A percentile compares a stretch with the other conserved stretches of the same genome.
Evolutionary conservation across 2,329 filamentous ascomycete species (phyloP).

Genomic region (Verticillium albo-atrum): DNA sequence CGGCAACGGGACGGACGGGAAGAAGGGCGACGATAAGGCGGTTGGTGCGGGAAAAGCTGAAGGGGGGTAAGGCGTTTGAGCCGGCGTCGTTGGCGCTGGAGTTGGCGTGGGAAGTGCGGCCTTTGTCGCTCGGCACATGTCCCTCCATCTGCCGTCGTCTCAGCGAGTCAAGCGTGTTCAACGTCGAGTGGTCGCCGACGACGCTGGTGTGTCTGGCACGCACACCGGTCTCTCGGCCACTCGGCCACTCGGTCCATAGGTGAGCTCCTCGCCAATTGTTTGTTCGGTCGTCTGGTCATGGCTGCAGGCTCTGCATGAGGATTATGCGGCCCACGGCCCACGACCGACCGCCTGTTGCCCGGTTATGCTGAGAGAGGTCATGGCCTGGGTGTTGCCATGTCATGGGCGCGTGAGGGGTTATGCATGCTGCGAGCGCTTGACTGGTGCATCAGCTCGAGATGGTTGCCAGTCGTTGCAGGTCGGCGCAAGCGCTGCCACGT

Average conservation of each 20-base stretch:
- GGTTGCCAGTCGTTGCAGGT: no score
- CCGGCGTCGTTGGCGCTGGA: background rate
- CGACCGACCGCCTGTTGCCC: background rate
- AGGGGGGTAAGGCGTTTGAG: background rate
- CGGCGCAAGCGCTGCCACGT: background rate
- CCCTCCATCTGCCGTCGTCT: background rate
- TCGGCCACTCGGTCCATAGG: no score
- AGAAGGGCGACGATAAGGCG: background rate
- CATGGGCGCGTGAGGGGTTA: background rate
- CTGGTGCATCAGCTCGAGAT: background rate
- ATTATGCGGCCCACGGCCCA: conserved; percentile 6
- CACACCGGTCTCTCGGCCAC: background rate
- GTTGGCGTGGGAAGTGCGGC: background rate
- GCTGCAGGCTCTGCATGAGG: conserved; percentile 11
- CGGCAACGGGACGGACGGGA: background rate
- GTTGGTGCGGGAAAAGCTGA: background rate
- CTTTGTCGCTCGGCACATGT: background rate
- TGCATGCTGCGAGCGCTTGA: background rate
- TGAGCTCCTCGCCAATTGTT: conserved; percentile 9
- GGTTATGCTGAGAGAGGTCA: background rate
- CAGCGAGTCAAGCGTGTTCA: background rate
- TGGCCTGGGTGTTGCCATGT: background rate
- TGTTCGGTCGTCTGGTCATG: background rate
- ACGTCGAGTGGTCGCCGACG: background rate
- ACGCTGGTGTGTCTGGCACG: background rate